Evolutionary conservation across 805 yeast genomes (phyloP).

Genomic region (Candida alai): DNA sequence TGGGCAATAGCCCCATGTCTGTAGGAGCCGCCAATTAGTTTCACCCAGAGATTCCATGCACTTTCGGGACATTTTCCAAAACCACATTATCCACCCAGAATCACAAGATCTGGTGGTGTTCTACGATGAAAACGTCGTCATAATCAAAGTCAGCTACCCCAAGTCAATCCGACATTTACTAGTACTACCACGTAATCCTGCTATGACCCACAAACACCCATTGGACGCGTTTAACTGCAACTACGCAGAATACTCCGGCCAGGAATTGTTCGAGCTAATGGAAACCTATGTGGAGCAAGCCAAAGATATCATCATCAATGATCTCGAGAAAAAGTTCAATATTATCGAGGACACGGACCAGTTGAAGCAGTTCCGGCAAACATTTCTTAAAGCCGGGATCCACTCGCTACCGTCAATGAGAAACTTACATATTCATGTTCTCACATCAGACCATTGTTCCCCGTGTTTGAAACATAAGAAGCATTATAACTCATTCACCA

Average conservation of each 20-base stretch:
- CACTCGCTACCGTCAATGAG: slow-evolving; percentile 69
- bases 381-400: slow-evolving; percentile 51
- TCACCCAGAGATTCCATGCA: too few species aligned
- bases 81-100: slow-evolving; percentile 48
- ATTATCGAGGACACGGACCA: slow-evolving; percentile 8
- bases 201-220: slow-evolving; percentile 48
- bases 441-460: slow-evolving; percentile 61
- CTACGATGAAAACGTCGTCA: slow-evolving; percentile 49
- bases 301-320: slow-evolving; percentile 25
- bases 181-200: slow-evolving; percentile 50
- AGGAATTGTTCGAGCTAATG: slow-evolving; percentile 23
- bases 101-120: slow-evolving; percentile 36
- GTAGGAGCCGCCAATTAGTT: too few species aligned
- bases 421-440: slow-evolving; percentile 70
- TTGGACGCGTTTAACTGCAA: slow-evolving; percentile 40
- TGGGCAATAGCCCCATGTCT: too few species aligned
- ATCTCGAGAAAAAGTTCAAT: slow-evolving; percentile 19
- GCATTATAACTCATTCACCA: slow-evolving; percentile 71
- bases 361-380: slow-evolving; percentile 16
- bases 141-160: slow-evolving; percentile 60
- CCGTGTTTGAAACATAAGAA: slow-evolving; percentile 51
- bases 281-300: slow-evolving; percentile 36
- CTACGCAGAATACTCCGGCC: slow-evolving; percentile 9
- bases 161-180: slow-evolving; percentile 60
- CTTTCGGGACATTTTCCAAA: slow-evolving; percentile 45